phyloP scores from a whole-genome alignment of 106 monocot species.

The Apostasia shenzhenica region DNA sequence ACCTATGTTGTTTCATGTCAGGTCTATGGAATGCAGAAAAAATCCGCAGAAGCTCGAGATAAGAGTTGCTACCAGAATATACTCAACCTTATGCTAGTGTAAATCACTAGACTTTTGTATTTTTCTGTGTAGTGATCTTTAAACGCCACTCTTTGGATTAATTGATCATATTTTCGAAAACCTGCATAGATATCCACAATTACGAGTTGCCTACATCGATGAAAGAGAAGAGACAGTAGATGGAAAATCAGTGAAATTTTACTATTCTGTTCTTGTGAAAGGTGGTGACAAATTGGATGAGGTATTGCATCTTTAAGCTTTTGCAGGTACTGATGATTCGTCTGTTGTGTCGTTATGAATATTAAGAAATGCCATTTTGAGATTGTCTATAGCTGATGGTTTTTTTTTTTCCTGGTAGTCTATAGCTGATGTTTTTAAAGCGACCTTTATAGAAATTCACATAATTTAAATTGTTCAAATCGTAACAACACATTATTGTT shows the following conservation, averaged over 20 bases:
- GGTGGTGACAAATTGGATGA: constrained; percentile 89
- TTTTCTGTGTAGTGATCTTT: not conserved
- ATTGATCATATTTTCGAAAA: constrained; percentile 1
- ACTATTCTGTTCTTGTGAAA: constrained; percentile 98
- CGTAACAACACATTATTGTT: too few species aligned
- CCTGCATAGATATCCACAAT: constrained; percentile 52
- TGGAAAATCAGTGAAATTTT: constrained; percentile 50
- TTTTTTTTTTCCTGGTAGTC: too few species aligned
- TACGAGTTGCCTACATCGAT: constrained; percentile 95
- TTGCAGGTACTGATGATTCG: too few species aligned
- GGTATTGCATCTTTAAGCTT: constrained; percentile 29
- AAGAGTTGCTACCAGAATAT: constrained; percentile 78
- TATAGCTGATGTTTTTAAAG: too few species aligned
- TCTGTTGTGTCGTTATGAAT: too few species aligned
- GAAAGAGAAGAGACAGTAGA: constrained; percentile 67
- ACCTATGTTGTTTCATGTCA: constrained; percentile 97
- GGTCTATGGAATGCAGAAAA: constrained; percentile 86
- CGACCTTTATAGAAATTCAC: too few species aligned
- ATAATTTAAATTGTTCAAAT: too few species aligned
- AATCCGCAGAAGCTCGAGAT: constrained; percentile 38
- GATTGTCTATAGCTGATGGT: too few species aligned
- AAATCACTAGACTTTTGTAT: constrained; percentile 1
- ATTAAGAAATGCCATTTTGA: too few species aligned
- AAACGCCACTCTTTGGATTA: not conserved
- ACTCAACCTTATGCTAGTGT: constrained; percentile 73